A percentile compares a stretch with the other conserved stretches of the same genome.
phyloP scores from a whole-genome alignment of 441 rosid species.

The Euphorbia schlechtendalii region DNA sequence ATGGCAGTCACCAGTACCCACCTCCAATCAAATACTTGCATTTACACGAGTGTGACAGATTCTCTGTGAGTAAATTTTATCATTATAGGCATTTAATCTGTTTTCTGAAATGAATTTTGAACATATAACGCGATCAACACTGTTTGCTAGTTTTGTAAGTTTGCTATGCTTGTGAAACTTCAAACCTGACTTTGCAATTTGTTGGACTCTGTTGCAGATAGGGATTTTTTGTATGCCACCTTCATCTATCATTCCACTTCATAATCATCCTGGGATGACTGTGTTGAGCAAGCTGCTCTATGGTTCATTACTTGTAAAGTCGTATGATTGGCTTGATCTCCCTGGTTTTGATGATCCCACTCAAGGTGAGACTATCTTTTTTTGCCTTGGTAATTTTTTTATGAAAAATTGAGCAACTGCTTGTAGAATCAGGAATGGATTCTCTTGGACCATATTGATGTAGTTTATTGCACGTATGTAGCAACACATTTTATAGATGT shows the following conservation, averaged over 20 bases:
- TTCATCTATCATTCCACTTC: conserved; percentile 86
- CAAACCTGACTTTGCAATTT: conserved; percentile 11
- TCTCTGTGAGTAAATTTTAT: conserved; percentile 63
- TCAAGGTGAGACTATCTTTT: conserved; percentile 48
- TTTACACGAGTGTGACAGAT: conserved; percentile 86
- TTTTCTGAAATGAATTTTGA: neutral
- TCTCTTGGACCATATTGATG: neutral
- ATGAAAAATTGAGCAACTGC: neutral
- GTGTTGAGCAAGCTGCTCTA: conserved; percentile 95
- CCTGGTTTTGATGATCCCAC: conserved; percentile 52
- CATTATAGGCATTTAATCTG: conserved; percentile 3
- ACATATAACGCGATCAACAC: neutral
- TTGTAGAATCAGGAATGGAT: neutral
- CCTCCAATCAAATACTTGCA: conserved; percentile 84
- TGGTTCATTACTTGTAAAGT: conserved; percentile 76
- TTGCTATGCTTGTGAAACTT: conserved; percentile 1
- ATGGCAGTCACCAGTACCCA: conserved; percentile 51
- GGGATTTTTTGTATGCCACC: conserved; percentile 98
- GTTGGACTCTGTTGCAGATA: conserved; percentile 44
- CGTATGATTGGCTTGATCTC: conserved; percentile 80
- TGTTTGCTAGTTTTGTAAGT: neutral
- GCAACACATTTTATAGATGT: neutral
- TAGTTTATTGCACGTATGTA: neutral
- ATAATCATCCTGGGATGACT: conserved; percentile 99
- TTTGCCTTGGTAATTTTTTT: neutral